phyloP scores from a whole-genome alignment of 495 filamentous ascomycete species.

The Penicillium verhagenii region DNA sequence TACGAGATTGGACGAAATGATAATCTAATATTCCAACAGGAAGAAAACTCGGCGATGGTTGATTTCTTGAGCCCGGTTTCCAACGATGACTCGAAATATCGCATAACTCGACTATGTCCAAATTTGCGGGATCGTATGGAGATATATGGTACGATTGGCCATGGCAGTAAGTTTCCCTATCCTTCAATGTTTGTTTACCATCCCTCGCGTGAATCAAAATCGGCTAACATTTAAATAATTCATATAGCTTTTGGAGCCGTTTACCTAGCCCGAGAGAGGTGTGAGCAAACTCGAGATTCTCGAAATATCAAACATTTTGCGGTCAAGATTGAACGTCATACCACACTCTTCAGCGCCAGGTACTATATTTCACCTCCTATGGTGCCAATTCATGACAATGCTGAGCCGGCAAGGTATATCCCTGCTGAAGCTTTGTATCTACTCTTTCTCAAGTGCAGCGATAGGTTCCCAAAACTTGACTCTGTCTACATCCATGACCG shows the following conservation, averaged over 20 bases:
- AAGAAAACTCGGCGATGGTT: neutral
- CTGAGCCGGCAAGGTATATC: slow-evolving; percentile 7
- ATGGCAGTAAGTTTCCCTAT: slow-evolving; percentile 17
- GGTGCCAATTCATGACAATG: slow-evolving; percentile 6
- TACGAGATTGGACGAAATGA: slow-evolving; percentile 8
- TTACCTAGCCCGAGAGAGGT: slow-evolving; percentile 18
- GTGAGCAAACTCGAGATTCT: neutral
- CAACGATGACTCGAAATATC: neutral
- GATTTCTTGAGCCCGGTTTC: neutral
- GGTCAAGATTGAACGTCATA: slow-evolving; percentile 22
- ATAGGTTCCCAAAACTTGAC: slow-evolving; percentile 27
- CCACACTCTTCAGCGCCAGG: slow-evolving; percentile 1
- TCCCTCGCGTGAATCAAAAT: too few species aligned
- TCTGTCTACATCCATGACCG: slow-evolving; percentile 27
- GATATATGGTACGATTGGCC: slow-evolving; percentile 20
- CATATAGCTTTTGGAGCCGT: slow-evolving; percentile 23
- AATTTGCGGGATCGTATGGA: slow-evolving; percentile 7
- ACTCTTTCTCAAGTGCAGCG: slow-evolving; percentile 16
- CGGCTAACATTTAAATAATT: slow-evolving; percentile 10
- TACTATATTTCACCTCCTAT: neutral
- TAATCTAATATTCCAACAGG: slow-evolving; percentile 1
- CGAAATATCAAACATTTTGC: slow-evolving; percentile 14
- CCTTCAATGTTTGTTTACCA: too few species aligned
- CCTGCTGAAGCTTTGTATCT: slow-evolving; percentile 27
- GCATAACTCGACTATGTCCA: slow-evolving; percentile 8